Evolutionary conservation across 192 early-diverging fungal genomes (phyloP), one percentile per base, ranked within the genome.

Genomic region (Gonapodya sp.): DNA sequence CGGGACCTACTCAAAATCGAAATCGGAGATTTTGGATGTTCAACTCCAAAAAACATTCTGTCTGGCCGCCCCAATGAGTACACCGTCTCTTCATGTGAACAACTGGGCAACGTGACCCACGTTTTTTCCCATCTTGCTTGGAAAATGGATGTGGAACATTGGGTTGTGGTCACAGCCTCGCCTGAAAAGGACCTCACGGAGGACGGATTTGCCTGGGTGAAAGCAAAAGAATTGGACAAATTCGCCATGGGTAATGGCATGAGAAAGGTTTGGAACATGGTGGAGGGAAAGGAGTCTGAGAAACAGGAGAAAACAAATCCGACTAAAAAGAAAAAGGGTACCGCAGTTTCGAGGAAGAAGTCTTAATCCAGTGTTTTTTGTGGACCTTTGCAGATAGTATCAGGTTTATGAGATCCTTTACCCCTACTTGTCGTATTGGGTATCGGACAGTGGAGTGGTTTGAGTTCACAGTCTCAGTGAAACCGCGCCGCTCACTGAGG

Each of bases 61-160:
- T 18, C 78, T n/a, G 78, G 73, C 37, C 78, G 73, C 80, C 64
- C 79, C 33, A 73, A 75, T 30, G 35, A 74, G 0, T 36, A 73
- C 37, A 83, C 82, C 14, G 46, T 80, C 14, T 72, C 83, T 18
- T 77, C 80, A 8, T 73, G 88, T 35, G 77, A 36, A 8, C 87
- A 92, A 80, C 82, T 91, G 0, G 90, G 89, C 1, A 82, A 82
- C 78, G 85, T 87, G 0, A 83, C 88, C 14, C 93, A 94, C 82
- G 72, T 92, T 35, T 94, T 94, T 80, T 92, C 92, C 1, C 93
- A 94, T 82, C 92, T 94, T 34, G 34, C 34, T 2, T 77, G 75
- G 75, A 16, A 77, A 31, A 77, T 77, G 75, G 75, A 77, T 14
- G 75, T 77, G 46, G 46, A 64, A 64, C 46, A 64, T 64, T 64